These are phyloP conservation scores for Penicillium atrosanguineum DNA, from an alignment of 495 filamentous ascomycete species.

Conservation along the genomic window DNA sequence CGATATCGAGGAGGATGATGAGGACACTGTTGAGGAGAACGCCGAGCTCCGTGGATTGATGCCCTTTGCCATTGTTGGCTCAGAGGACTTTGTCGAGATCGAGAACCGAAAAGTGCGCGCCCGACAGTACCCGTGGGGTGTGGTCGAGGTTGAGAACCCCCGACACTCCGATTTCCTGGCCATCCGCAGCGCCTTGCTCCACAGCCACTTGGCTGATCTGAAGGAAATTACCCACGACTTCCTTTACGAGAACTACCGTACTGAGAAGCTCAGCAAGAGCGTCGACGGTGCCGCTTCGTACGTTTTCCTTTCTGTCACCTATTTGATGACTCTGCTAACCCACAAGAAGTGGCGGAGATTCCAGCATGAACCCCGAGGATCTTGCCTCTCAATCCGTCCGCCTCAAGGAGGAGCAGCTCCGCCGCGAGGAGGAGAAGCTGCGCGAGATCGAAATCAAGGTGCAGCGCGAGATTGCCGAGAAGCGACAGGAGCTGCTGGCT, in stretches of 20 bases:
- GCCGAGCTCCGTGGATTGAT: constrained; percentile 94
- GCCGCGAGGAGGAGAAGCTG: constrained; percentile 98
- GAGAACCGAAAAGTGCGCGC: constrained; percentile 87
- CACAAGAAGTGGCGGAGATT: constrained; percentile 52
- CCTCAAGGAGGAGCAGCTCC: constrained; percentile 98
- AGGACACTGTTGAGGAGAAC: constrained; percentile 99
- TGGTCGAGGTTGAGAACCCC: constrained; percentile 98
- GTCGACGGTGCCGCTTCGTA: constrained; percentile 89
- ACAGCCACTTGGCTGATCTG: constrained; percentile 94
- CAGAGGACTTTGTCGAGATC: constrained; percentile 92
- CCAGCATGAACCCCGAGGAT: constrained; percentile 96
- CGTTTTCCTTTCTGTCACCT: constrained; percentile 34
- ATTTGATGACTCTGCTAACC: constrained; percentile 28
- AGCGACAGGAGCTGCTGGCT: constrained; percentile 95
- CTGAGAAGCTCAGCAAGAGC: constrained; percentile 99
- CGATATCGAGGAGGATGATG: constrained; percentile 98
- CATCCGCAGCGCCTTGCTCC: constrained; percentile 91
- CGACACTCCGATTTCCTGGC: constrained; percentile 98
- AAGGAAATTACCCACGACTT: constrained; percentile 99
- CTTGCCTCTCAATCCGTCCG: constrained; percentile 94
- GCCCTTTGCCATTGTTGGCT: constrained; percentile 98
- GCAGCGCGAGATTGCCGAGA: constrained; percentile 99
- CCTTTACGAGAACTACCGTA: constrained; percentile 99
- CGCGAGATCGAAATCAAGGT: constrained; percentile 99
- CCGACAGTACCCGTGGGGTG: constrained; percentile 97